Conservation (phyloP, 192 early-diverging fungal genomes). For the Backusella westeae region DNA sequence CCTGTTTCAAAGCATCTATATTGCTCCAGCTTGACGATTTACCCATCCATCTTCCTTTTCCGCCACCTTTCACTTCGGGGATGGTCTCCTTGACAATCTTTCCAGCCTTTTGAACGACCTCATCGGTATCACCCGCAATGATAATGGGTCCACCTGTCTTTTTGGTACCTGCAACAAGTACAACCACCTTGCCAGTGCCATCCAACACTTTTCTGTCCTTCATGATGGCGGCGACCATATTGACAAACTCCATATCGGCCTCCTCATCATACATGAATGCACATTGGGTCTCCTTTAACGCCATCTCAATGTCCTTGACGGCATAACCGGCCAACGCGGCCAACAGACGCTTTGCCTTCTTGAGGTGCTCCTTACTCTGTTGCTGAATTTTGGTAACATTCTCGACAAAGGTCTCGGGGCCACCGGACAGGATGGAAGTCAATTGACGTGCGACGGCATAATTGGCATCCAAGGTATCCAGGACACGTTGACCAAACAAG, state of each 20-base stretch:
- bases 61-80: conserved; percentile 47
- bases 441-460: conserved; percentile 40
- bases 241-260: conserved; percentile 47
- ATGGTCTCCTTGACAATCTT: conserved; percentile 22
- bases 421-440: conserved; percentile 35
- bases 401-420: conserved; percentile 41
- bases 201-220: conserved; percentile 35
- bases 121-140: conserved; percentile 37
- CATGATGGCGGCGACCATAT: conserved; percentile 23
- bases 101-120: conserved; percentile 35
- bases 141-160: conserved; percentile 44
- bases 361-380: conserved; percentile 26
- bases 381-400: conserved; percentile 38
- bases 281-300: conserved; percentile 1
- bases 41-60: conserved; percentile 51
- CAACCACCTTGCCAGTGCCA: conserved; percentile 21
- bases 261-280: conserved; percentile 44
- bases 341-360: conserved; percentile 35
- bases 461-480: conserved; percentile 34
- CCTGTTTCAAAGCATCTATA: conserved; percentile 25
- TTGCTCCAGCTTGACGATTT: conserved; percentile 45
- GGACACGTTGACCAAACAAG: conserved; percentile 61
- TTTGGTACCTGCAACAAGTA: conserved; percentile 41
- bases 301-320: conserved; percentile 28
- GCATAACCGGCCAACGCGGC: conserved; percentile 39